Percentiles rank a stretch among this genome's conserved stretches.
These are phyloP conservation scores for Pachysandra terminalis DNA, from an alignment of 164 flowering plant species.

Conservation along the genomic window DNA sequence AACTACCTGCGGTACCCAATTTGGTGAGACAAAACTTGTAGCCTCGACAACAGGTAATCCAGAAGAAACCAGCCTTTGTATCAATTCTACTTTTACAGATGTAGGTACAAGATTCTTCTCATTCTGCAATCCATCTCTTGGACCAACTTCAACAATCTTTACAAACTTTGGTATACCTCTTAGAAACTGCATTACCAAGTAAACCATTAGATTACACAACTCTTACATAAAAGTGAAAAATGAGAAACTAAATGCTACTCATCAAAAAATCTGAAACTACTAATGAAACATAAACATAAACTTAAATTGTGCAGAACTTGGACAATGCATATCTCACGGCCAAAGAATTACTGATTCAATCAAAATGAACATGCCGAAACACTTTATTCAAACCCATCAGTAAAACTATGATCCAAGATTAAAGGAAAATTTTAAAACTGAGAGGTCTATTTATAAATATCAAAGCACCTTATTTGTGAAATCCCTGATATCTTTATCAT, in stretches of 20 bases:
- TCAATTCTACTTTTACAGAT: conserved; percentile 74
- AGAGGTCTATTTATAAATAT: not conserved
- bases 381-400: not conserved
- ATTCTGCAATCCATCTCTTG: conserved; percentile 97
- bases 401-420: not conserved
- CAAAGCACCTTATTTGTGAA: conserved; percentile 52
- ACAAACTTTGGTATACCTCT: conserved; percentile 70
- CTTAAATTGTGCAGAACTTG: not conserved
- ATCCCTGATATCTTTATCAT: conserved; percentile 27
- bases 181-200: conserved; percentile 46
- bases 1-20: conserved; percentile 99
- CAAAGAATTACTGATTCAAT: not conserved
- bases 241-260: not conserved
- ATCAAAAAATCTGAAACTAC: not conserved
- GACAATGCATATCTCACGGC: not conserved
- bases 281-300: not conserved
- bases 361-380: not conserved
- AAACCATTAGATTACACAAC: conserved; percentile 6
- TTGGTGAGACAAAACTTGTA: conserved; percentile 99
- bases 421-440: not conserved
- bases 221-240: not conserved
- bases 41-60: conserved; percentile 93
- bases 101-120: conserved; percentile 91
- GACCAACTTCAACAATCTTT: conserved; percentile 99
- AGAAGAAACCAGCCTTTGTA: conserved; percentile 62